Base-by-base conservation (phyloP, 345 rosid species). In the Populus alba region DNA sequence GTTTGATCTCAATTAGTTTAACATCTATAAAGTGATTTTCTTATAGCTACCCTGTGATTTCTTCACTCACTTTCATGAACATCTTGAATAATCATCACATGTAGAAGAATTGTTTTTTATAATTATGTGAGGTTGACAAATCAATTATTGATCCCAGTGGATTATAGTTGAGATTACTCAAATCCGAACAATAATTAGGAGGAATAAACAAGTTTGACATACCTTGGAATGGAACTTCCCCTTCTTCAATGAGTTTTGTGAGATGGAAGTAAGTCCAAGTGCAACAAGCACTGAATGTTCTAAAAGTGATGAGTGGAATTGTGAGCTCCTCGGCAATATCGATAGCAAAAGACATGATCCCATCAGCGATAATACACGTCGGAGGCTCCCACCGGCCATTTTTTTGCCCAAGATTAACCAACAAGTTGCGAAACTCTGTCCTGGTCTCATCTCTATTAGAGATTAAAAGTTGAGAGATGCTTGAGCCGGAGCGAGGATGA, bases 351-450 rank as follows among this genome's bases (percentile, higher is more conserved):
- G 77, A 55, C 81, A 83, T 77, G 55, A 83, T 73, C 39, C 83
- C 81, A 63, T 80, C 83, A 5, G 79, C 70, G 59, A 83, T 77
- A 8, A 80, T 41, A 70, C 86, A 80, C 15, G 72, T 78, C 3
- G 80, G 61, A 12, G 68, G 70, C 73, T 41, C 45, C 71, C 78
- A 23, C 31, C 7, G 43, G 20, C 12, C 18, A 16, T n/a, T 8
- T 23, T 45, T 22, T 8, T 7, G 7, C 17, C 22, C 22, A 18
- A 71, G 25, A n/a, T 68, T 57, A 5, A 65, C n/a, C 10, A 81
- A 31, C 62, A 78, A 31, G 2, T 75, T 39, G 2, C 51, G 49
- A 12, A 82, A 74, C 6, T 22, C 51, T 1, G 69, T 39, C 76
- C 57, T 78, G 35, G 66, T 43, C 16, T n/a, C 69, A 27, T 41